These are phyloP conservation scores for Periconia sp. DNA, from an alignment of 2,329 filamentous ascomycete species.

Conservation along the genomic window DNA sequence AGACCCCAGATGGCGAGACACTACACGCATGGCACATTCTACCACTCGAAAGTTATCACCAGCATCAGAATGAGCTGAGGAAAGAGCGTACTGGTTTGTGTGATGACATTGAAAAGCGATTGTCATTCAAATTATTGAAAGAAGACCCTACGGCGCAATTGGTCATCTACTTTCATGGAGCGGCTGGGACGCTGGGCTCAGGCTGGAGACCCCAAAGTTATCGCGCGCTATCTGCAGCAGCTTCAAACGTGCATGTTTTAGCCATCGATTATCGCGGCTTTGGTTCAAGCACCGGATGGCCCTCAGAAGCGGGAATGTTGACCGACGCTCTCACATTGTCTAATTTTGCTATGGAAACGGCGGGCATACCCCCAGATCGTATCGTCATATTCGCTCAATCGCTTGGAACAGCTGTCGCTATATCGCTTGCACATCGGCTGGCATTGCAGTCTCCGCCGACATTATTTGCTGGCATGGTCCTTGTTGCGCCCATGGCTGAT, in stretches of 20 bases:
- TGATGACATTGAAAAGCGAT: constrained; percentile 61
- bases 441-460: constrained; percentile 50
- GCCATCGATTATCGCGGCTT: constrained; percentile 69
- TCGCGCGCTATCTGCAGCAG: constrained; percentile 58
- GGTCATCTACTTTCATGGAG: constrained; percentile 67
- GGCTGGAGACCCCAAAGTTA: constrained; percentile 63
- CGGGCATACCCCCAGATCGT: constrained; percentile 58
- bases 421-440: constrained; percentile 54
- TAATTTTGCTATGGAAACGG: constrained; percentile 61
- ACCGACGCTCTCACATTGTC: constrained; percentile 60
- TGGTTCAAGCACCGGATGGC: constrained; percentile 59
- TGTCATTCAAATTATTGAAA: constrained; percentile 66
- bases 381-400: constrained; percentile 67
- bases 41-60: constrained; percentile 53
- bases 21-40: constrained; percentile 58
- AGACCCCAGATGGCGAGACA: constrained; percentile 48
- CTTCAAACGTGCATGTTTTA: constrained; percentile 62
- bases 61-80: constrained; percentile 49
- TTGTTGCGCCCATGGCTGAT: constrained; percentile 65
- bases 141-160: constrained; percentile 68
- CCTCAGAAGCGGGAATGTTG: constrained; percentile 62
- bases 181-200: constrained; percentile 62
- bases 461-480: constrained; percentile 60
- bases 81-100: constrained; percentile 55
- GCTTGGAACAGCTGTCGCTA: constrained; percentile 61